phyloP scores from a whole-genome alignment of 495 filamentous ascomycete genomes.

The Podospora comata region DNA sequence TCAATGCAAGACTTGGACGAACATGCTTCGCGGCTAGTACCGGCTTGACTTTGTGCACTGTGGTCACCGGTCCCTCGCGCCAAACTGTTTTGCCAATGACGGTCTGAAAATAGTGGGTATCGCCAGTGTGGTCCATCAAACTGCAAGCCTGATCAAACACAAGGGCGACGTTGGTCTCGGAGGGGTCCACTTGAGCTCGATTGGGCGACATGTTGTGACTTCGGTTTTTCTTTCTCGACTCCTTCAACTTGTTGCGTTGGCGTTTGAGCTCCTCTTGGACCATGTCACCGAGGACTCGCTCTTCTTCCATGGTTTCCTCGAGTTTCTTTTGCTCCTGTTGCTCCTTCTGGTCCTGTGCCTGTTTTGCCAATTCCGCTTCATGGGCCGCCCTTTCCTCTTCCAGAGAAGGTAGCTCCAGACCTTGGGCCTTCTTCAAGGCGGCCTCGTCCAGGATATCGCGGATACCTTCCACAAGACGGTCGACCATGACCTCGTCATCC shows the following conservation, averaged over 20 bases:
- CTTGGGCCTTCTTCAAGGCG: constrained; percentile 65
- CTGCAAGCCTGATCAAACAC: constrained; percentile 68
- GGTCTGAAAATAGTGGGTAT: constrained; percentile 57
- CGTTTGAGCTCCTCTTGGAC: constrained; percentile 72
- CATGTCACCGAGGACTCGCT: constrained; percentile 68
- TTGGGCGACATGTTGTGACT: constrained; percentile 29
- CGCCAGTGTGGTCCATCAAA: constrained; percentile 56
- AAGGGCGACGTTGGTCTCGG: constrained; percentile 39
- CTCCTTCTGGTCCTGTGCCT: constrained; percentile 49
- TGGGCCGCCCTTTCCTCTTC: constrained; percentile 82
- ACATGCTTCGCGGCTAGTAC: constrained; percentile 50
- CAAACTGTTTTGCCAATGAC: constrained; percentile 60
- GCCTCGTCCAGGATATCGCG: constrained; percentile 88
- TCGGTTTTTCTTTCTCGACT: constrained; percentile 48
- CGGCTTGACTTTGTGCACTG: constrained; percentile 67
- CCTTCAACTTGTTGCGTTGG: constrained; percentile 56
- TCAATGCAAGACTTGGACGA: constrained; percentile 64
- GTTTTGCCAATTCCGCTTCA: constrained; percentile 49
- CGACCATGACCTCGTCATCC: constrained; percentile 74
- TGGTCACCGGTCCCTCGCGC: constrained; percentile 55
- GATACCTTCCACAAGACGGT: constrained; percentile 76
- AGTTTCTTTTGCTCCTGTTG: constrained; percentile 48
- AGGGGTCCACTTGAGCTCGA: constrained; percentile 28
- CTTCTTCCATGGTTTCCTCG: constrained; percentile 67
- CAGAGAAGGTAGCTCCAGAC: constrained; percentile 74